Evolutionary conservation across 805 yeast species (phyloP), one percentile per base, ranked within the genome.

Genomic region (Isabelozyma rhagii): DNA sequence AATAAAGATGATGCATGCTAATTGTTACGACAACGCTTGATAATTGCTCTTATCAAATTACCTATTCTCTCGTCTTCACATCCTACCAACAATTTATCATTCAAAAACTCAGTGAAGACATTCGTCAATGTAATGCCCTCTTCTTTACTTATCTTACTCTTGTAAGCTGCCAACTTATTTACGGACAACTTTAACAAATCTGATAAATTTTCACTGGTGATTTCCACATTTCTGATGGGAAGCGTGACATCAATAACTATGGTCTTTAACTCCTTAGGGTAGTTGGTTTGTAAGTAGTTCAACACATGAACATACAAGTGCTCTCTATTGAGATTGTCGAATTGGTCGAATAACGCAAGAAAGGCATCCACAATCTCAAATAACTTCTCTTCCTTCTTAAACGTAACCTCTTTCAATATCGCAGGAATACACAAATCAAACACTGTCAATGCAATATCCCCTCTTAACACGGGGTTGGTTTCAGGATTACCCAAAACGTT

Each of bases 401-500:
- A 48, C 14, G 53, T 51, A 27, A 65, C 55, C 17, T 61, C 50
- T 49, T 73, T 59, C 51, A 58, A 39, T 14, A 68, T 50, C 53
- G 66, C 60, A n/a, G 68, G 67, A 36, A 68, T 55, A 60, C 75
- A 55, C 56, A 68, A 53, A 60, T 68, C 68, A 59, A 67, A 74
- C 5, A 72, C 61, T 1, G 77, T 67, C 50, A 74, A 67, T n/a
- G 75, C 77, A 29, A 74, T 73, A 52, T 59, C 83, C 67, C 71
- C 84, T 72, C 49, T 84, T 83, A 60, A 83, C 69, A 73, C 93
- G 83, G 73, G 84, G 82, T 55, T 93, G 25, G 89, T 81, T 45
- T 89, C 96, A n/a, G 86, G 84, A 53, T 84, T 83, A 25, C 97
- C 97, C 56, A 92, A 74, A 77, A 89, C 84, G 59, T 83, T 85